Percentiles rank a stretch among this genome's conserved stretches.
phyloP scores from a whole-genome alignment of 306 rosid genomes.

The Pachyrhizus erosus region DNA sequence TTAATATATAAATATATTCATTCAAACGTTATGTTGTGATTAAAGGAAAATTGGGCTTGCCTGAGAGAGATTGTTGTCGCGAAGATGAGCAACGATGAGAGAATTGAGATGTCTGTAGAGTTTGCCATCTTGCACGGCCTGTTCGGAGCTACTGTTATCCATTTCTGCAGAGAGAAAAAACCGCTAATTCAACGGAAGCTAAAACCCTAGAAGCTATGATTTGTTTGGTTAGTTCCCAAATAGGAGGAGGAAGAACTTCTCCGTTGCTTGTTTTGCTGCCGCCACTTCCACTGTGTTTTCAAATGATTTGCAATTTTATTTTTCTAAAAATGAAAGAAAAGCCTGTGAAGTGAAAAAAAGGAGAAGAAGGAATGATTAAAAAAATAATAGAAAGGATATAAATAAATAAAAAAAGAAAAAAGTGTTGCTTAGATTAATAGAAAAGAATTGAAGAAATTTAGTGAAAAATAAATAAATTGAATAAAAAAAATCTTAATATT shows the following conservation, averaged over 20 bases:
- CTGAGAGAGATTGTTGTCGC: conserved; percentile 80
- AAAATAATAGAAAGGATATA: too few species aligned
- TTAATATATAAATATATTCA: background rate
- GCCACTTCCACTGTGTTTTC: background rate
- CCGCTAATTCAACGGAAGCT: background rate
- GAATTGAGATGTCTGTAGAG: conserved; percentile 77
- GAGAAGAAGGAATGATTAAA: too few species aligned
- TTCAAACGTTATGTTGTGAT: background rate
- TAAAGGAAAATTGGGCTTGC: conserved; percentile 30
- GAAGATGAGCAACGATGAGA: conserved; percentile 90
- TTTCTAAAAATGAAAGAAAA: background rate
- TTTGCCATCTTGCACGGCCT: conserved; percentile 70
- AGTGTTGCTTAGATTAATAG: too few species aligned
- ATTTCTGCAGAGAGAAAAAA: conserved; percentile 26
- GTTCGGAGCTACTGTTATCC: conserved; percentile 65
- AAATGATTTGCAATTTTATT: background rate
- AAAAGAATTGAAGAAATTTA: too few species aligned
- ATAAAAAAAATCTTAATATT: too few species aligned
- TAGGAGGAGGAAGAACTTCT: background rate
- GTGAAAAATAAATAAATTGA: too few species aligned
- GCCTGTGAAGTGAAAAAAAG: background rate
- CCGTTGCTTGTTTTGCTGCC: background rate
- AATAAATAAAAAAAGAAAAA: too few species aligned
- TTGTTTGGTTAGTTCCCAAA: background rate
- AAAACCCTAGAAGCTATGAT: conserved; percentile 7